Evolutionary conservation across 768 basidiomycete species (phyloP), one percentile per base, ranked within the genome.

Genomic region (Crassisporium funariophilum): DNA sequence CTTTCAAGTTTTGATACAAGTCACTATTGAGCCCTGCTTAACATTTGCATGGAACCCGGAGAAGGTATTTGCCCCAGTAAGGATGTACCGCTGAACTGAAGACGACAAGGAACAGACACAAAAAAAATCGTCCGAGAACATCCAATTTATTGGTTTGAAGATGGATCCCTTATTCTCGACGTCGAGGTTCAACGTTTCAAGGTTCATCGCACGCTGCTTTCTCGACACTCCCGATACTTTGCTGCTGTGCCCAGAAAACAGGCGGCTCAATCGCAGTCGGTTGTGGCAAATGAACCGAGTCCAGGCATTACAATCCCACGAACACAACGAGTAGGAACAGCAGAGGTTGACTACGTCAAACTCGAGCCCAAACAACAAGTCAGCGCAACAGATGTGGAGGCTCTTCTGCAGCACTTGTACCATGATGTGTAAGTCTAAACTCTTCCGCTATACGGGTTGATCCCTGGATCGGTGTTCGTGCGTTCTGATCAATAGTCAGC

Each of bases 331-430:
- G 13, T 21, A 36, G 36, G 25, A 43, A 40, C 29, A n/a, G 9
- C 22, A 20, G 47, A 35, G 13, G 33, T 27, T 33, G 29, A 29
- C 1, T 20, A 31, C 29, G 47, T 43, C 34, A 25, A 49, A 13
- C 34, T 58, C 16, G 76, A 78, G 37, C 60, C 57, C 20, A 64
- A 71, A 35, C 61, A 68, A 13, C 60, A 64, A 23, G 68, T 79
- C 39, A 59, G 56, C 29, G 63, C 68, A 13, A 57, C 62, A 34
- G 85, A 88, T 58, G 71, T 86, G 5, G 76, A 77, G 38, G 71
- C 68, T 1, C 61, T 89, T 38, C 65, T 88, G n/a, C 73, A 74
- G 47, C 77, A 86, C 64, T 57, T 88, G 22, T 88, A 88, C 58
- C 81, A 86, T 57, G 81, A 87, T 57, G 62, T 62, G 87, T 88